A percentile compares a stretch with the other conserved stretches of the same genome.
These are phyloP conservation scores for Yamadazyma aaseri DNA, from an alignment of 1,139 yeast genomes.

Conservation along the genomic window DNA sequence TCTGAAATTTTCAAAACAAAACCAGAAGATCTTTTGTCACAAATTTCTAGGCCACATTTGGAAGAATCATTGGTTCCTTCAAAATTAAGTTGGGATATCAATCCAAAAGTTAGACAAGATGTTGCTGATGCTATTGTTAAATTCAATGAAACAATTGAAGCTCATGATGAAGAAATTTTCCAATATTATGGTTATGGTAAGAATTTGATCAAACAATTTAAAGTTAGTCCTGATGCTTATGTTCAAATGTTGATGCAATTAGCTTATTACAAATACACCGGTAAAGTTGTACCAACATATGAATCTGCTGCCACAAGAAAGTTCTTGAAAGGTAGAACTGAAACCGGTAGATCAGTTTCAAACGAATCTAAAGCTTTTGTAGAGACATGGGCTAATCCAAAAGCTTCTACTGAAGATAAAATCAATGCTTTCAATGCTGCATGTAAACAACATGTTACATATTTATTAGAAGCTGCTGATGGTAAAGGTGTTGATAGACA, in stretches of 20 bases:
- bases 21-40: conserved; percentile 33
- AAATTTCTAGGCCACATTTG: conserved; percentile 20
- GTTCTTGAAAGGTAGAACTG: conserved; percentile 92
- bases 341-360: conserved; percentile 89
- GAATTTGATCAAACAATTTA: conserved; percentile 63
- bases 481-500: conserved; percentile 96
- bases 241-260: conserved; percentile 75
- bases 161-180: conserved; percentile 64
- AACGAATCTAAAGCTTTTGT: conserved; percentile 71
- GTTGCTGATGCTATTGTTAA: conserved; percentile 57
- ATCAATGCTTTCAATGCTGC: conserved; percentile 72
- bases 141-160: conserved; percentile 50
- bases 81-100: conserved; percentile 43
- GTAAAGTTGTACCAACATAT: conserved; percentile 84
- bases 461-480: conserved; percentile 74
- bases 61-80: conserved; percentile 20
- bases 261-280: conserved; percentile 77
- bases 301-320: conserved; percentile 95
- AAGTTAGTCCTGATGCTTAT: conserved; percentile 75
- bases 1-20: conserved; percentile 51
- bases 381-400: conserved; percentile 68
- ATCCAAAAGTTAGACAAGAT: conserved; percentile 50
- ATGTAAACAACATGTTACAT: conserved; percentile 69
- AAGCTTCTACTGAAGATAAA: conserved; percentile 56
- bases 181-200: conserved; percentile 75